Percentiles rank a stretch among this genome's conserved stretches.
phyloP scores from a whole-genome alignment of 164 flowering plant genomes.

The Vitis rotundifolia region DNA sequence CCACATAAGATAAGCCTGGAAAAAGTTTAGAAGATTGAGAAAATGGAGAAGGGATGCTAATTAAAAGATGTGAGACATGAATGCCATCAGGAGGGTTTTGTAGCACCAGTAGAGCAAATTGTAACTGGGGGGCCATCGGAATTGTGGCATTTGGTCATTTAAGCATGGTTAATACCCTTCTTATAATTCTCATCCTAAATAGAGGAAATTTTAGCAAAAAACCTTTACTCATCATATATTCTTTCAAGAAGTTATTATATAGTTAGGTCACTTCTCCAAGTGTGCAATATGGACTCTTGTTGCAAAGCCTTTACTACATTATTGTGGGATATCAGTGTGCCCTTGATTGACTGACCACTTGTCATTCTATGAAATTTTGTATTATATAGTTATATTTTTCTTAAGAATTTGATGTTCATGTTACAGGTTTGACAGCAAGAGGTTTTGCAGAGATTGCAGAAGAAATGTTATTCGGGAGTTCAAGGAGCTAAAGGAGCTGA shows the following conservation, averaged over 20 bases:
- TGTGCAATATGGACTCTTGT: neutral
- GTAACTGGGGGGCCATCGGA: too few relatives aligned
- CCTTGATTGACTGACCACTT: neutral
- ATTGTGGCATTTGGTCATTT: neutral
- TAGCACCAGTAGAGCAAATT: too few relatives aligned
- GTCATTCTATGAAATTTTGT: constrained; percentile 1
- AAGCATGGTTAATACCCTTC: neutral
- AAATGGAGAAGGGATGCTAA: too few relatives aligned
- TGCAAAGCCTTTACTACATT: neutral
- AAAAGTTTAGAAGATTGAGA: too few relatives aligned
- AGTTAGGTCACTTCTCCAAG: neutral
- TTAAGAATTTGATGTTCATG: constrained; percentile 19
- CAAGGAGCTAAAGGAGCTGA: constrained; percentile 96
- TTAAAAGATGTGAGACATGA: too few relatives aligned
- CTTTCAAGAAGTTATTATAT: too few relatives aligned
- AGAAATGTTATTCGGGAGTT: constrained; percentile 97
- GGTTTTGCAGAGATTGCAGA: constrained; percentile 99
- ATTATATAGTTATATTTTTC: constrained; percentile 1
- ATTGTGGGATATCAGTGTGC: neutral
- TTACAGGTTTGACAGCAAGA: constrained; percentile 97
- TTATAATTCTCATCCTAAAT: neutral
- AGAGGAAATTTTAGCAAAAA: neutral
- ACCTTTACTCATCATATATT: neutral
- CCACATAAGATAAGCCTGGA: too few relatives aligned
- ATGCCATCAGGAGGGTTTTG: too few relatives aligned